These are phyloP conservation scores for Solanum paucissectum DNA, from an alignment of 257 asterid genomes.

Conservation along the genomic window DNA sequence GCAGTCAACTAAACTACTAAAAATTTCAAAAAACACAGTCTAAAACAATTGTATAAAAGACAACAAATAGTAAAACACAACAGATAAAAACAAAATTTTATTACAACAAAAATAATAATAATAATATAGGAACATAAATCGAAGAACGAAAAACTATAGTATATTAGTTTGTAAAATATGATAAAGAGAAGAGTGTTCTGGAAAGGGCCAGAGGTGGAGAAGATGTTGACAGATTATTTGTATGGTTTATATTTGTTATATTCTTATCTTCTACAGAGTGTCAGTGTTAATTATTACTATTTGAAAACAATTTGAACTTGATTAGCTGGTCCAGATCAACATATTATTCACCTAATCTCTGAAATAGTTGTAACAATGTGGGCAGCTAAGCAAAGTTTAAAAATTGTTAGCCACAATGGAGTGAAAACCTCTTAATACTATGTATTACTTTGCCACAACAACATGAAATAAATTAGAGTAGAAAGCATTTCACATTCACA, in stretches of 20 bases:
- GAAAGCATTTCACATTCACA: neutral
- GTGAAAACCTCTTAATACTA: neutral
- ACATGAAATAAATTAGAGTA: neutral
- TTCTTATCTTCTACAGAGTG: slow-evolving; percentile 47
- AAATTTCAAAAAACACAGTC: no score
- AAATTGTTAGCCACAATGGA: no score
- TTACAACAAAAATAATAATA: neutral
- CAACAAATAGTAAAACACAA: neutral
- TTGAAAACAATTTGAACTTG: neutral
- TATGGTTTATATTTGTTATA: slow-evolving; percentile 13
- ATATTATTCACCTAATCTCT: slow-evolving; percentile 19
- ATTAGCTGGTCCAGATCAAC: slow-evolving; percentile 30
- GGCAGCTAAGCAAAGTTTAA: slow-evolving; percentile 20
- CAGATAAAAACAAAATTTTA: neutral
- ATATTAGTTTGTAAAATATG: neutral
- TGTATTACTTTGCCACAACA: neutral
- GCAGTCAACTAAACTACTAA: accelerated
- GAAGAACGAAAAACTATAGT: neutral
- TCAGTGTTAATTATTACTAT: slow-evolving; percentile 5
- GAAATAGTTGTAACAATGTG: slow-evolving; percentile 1
- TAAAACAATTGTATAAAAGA: neutral
- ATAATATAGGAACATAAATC: neutral
- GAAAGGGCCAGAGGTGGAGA: slow-evolving; percentile 14
- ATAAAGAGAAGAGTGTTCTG: slow-evolving; percentile 25
- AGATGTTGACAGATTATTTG: slow-evolving; percentile 27